phyloP scores from a whole-genome alignment of 164 flowering plant genomes.

The Magnolia kwangsiensis region DNA sequence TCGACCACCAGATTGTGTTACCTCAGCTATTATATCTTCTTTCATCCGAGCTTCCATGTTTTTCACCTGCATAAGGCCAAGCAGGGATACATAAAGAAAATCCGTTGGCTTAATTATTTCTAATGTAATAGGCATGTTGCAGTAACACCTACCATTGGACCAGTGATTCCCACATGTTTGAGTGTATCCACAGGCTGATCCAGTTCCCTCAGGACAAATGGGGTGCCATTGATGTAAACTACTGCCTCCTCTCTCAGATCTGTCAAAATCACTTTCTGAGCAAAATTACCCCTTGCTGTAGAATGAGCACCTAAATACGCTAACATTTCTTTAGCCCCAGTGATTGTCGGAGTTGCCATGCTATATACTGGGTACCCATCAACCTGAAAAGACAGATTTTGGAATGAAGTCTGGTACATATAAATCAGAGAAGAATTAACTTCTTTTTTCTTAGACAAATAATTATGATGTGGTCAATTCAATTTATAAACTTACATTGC shows the following conservation, averaged over 20 bases:
- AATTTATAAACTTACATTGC: neutral
- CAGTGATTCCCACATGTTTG: constrained; percentile 93
- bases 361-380: constrained; percentile 85
- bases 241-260: constrained; percentile 96
- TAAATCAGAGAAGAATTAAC: too few species aligned
- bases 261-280: constrained; percentile 60
- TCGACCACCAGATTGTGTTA: constrained; percentile 67
- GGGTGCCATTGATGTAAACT: constrained; percentile 86
- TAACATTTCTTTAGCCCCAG: constrained; percentile 88
- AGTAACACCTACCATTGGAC: constrained; percentile 60
- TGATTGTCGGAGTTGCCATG: constrained; percentile 93
- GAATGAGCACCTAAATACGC: constrained; percentile 62
- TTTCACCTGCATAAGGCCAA: constrained; percentile 59
- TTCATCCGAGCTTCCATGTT: constrained; percentile 88
- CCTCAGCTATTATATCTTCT: constrained; percentile 84
- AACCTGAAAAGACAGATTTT: constrained; percentile 44
- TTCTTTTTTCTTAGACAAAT: neutral
- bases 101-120: neutral
- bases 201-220: constrained; percentile 89
- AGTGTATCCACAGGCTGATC: constrained; percentile 93
- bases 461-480: neutral
- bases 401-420: neutral
- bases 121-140: neutral
- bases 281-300: constrained; percentile 25
- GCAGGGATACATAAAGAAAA: neutral